Percentiles rank a stretch among this genome's conserved stretches.
Evolutionary conservation across 805 yeast species (phyloP).

Genomic region (Lipomyces oligophaga): DNA sequence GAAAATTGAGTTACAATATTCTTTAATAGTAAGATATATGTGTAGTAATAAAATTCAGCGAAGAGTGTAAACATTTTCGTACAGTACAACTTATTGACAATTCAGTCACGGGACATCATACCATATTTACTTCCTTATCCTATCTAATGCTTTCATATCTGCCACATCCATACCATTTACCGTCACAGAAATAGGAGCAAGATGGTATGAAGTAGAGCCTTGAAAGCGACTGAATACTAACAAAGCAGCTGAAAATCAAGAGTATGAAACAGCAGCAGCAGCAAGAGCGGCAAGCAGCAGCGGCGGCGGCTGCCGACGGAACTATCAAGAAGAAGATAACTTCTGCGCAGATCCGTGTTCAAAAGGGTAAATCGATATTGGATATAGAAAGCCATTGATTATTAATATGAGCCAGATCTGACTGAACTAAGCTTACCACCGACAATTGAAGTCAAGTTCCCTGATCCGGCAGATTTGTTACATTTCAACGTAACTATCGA

Average conservation of each 20-base stretch:
- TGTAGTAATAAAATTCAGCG: no score
- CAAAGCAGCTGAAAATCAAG: conserved; percentile 51
- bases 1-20: no score
- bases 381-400: not conserved
- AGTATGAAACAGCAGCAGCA: conserved; percentile 56
- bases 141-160: no score
- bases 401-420: conserved; percentile 42
- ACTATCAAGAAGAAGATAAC: conserved; percentile 39
- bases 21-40: no score
- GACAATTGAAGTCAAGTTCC: conserved; percentile 51
- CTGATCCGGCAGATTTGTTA: conserved; percentile 56
- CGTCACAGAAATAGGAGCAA: no score
- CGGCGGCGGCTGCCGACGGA: conserved; percentile 33
- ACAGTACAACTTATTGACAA: no score
- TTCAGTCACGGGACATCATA: no score
- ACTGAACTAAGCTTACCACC: conserved; percentile 63
- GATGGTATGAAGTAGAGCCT: no score
- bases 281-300: conserved; percentile 43
- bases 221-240: not conserved
- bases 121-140: no score
- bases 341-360: conserved; percentile 72
- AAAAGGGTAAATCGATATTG: conserved; percentile 41
- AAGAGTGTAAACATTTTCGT: no score
- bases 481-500: conserved; percentile 52
- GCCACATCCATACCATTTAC: no score